Conservation (phyloP, 129 eudicot species). For the Lactuca sativa region DNA sequence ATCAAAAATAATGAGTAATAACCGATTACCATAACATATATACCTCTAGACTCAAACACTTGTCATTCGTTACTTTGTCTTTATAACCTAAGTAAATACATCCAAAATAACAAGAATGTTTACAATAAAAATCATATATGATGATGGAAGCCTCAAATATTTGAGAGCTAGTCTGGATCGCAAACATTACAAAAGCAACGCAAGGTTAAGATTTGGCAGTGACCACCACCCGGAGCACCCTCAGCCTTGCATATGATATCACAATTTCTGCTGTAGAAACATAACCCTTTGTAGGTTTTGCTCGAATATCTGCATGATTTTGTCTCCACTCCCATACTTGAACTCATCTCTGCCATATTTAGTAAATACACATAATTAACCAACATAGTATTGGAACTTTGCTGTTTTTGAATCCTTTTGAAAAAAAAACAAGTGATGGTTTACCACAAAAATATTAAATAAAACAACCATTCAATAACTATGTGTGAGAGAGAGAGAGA, state of each 20-base stretch:
- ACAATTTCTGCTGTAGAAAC: constrained; percentile 29
- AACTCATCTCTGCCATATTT: constrained; percentile 17
- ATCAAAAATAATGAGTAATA: no score
- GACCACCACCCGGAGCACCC: constrained; percentile 40
- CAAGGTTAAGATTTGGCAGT: constrained; percentile 25
- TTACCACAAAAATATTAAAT: background rate
- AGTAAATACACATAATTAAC: background rate
- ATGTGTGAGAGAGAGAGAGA: background rate
- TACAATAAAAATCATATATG: constrained; percentile 13
- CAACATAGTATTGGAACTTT: background rate
- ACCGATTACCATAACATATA: background rate
- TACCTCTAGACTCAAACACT: background rate
- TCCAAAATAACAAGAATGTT: background rate
- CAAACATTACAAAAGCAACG: constrained; percentile 34
- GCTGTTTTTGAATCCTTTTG: background rate
- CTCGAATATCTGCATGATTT: constrained; percentile 27
- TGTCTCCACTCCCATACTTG: constrained; percentile 24
- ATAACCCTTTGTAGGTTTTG: constrained; percentile 34
- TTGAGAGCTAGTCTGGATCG: constrained; percentile 24
- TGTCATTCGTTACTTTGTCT: background rate
- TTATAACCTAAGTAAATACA: background rate
- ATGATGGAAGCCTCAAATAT: background rate
- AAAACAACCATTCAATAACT: background rate
- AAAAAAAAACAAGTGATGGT: background rate
- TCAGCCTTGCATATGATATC: constrained; percentile 37